These are phyloP conservation scores for Yamadazyma membranifaciens DNA, from an alignment of 1,139 yeast genomes.

Conservation along the genomic window DNA sequence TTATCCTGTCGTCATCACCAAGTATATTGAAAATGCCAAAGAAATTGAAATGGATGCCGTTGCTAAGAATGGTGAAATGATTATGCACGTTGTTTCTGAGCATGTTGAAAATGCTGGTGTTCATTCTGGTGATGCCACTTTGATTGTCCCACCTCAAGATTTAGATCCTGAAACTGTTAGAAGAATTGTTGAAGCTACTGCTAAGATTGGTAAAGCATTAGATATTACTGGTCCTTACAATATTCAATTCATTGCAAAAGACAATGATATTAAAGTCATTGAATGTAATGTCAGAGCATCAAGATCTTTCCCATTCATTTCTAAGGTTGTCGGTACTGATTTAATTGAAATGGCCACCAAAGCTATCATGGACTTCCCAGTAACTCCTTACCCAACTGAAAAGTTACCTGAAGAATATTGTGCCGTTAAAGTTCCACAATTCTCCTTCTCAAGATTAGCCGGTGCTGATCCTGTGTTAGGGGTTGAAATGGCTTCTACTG, in stretches of 20 bases:
- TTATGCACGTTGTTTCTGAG: slow-evolving; percentile 97
- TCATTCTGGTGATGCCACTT: slow-evolving; percentile 98
- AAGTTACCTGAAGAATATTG: slow-evolving; percentile 90
- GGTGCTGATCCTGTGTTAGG: slow-evolving; percentile 99
- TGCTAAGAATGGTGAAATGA: slow-evolving; percentile 89
- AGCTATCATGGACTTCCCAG: slow-evolving; percentile 88
- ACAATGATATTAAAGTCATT: slow-evolving; percentile 89
- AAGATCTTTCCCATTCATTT: slow-evolving; percentile 97
- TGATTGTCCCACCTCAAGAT: slow-evolving; percentile 96
- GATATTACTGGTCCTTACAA: slow-evolving; percentile 98
- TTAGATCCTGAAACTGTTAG: slow-evolving; percentile 87
- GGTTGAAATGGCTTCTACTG: slow-evolving; percentile 99
- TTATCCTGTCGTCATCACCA: slow-evolving; percentile 96
- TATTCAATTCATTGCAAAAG: slow-evolving; percentile 93
- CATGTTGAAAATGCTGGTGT: slow-evolving; percentile 99
- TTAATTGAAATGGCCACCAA: slow-evolving; percentile 97
- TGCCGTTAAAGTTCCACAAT: slow-evolving; percentile 97
- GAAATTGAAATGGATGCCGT: slow-evolving; percentile 99
- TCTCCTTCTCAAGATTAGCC: slow-evolving; percentile 94
- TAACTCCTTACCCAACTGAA: slow-evolving; percentile 85
- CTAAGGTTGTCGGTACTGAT: slow-evolving; percentile 96
- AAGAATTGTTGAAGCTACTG: slow-evolving; percentile 92
- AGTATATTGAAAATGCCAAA: slow-evolving; percentile 95
- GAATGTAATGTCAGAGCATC: slow-evolving; percentile 99
- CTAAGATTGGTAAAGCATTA: slow-evolving; percentile 92